These are phyloP conservation scores for Sanghuangporus baumii DNA, from an alignment of 1,284 basidiomycete genomes.

Conservation along the genomic window DNA sequence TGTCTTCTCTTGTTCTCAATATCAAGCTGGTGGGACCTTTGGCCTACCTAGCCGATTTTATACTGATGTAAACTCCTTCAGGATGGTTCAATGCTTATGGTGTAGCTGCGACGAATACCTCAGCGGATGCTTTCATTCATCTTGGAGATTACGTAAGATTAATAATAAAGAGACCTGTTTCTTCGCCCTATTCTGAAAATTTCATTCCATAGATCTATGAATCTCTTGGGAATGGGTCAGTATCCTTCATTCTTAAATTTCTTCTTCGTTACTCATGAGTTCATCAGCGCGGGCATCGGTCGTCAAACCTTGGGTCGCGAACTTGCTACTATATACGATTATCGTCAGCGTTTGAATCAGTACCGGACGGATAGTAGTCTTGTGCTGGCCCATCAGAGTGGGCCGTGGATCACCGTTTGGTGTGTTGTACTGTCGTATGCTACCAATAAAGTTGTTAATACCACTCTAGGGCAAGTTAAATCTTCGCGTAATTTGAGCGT, in stretches of 20 bases:
- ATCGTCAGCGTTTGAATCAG: constrained; percentile 53
- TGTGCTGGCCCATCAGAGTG: constrained; percentile 42
- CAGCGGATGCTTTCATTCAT: constrained; percentile 56
- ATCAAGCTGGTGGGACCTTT: constrained; percentile 35
- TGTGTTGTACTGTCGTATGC: constrained; percentile 21
- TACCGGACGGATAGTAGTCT: constrained; percentile 54
- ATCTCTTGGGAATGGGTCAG: constrained; percentile 41
- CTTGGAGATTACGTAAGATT: constrained; percentile 56
- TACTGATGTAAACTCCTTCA: constrained; percentile 20
- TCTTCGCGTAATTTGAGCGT: background rate
- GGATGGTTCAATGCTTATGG: constrained; percentile 70
- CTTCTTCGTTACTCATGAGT: too few species aligned
- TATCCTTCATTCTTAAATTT: background rate
- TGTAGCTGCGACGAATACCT: constrained; percentile 50
- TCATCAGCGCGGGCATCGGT: constrained; percentile 39
- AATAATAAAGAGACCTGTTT: background rate
- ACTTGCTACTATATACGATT: constrained; percentile 57
- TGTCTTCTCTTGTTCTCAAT: constrained; percentile 58
- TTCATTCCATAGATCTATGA: constrained; percentile 43
- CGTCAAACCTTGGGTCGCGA: constrained; percentile 46
- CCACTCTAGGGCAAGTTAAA: background rate
- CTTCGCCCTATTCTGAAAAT: background rate
- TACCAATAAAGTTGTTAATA: background rate
- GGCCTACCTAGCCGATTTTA: background rate
- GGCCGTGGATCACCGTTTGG: constrained; percentile 60